Evolutionary conservation across 176 grass and related monocot species (phyloP).

Genomic region (Hordeum marinum): DNA sequence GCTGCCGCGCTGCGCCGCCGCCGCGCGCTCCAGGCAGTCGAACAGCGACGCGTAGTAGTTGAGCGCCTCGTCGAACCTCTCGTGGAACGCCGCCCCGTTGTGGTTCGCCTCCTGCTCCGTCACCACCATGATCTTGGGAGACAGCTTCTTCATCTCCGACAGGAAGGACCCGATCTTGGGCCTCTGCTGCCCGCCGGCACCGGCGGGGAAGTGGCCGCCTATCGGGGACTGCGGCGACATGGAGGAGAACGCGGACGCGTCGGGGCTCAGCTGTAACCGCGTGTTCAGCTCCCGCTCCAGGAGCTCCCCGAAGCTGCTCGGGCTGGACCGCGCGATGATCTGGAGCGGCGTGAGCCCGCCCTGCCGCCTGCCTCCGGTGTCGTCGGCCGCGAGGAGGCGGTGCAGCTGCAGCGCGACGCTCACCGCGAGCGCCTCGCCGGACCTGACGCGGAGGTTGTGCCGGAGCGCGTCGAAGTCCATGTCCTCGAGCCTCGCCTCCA

Average conservation of each 20-base stretch:
- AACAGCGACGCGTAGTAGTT: conserved; percentile 54
- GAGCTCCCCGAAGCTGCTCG: conserved; percentile 39
- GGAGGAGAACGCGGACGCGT: not conserved
- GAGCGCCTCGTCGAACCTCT: conserved; percentile 46
- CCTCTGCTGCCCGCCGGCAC: not conserved
- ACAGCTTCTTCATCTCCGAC: conserved; percentile 3
- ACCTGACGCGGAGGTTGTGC: conserved; percentile 25
- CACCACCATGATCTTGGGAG: conserved; percentile 29
- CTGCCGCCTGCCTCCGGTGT: not conserved
- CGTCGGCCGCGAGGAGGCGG: conserved; percentile 33
- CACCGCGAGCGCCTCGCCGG: conserved; percentile 54
- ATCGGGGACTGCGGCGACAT: conserved; percentile 14
- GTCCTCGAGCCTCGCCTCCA: conserved; percentile 37
- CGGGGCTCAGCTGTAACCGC: conserved; percentile 50
- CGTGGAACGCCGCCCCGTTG: conserved; percentile 38
- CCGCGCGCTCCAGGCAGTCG: conserved; percentile 43
- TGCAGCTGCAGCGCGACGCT: conserved; percentile 51
- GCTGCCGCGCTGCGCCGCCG: not conserved
- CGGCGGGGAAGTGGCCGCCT: not conserved
- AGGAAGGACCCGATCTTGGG: conserved; percentile 30
- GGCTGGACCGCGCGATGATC: conserved; percentile 42
- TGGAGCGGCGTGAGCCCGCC: conserved; percentile 35
- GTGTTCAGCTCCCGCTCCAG: conserved; percentile 49
- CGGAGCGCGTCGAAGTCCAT: conserved; percentile 33
- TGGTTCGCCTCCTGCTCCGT: conserved; percentile 55